phyloP scores from a whole-genome alignment of 148 eudicot species.

The Diospyros lotus region DNA sequence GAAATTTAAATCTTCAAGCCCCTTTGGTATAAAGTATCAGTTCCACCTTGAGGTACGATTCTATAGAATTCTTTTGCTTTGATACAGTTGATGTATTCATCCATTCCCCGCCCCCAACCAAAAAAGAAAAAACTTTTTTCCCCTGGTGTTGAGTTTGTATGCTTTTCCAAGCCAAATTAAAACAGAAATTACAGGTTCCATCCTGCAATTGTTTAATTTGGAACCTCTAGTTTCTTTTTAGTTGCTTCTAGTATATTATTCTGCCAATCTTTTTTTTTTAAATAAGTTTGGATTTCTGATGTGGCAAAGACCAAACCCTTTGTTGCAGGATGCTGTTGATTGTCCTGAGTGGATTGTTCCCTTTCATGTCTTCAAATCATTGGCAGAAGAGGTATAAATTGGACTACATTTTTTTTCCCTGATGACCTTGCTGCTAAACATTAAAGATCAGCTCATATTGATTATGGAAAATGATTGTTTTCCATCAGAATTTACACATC shows the following conservation, averaged over 20 bases:
- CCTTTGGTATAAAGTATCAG: conserved; percentile 90
- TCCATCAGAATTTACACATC: background rate
- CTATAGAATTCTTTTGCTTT: background rate
- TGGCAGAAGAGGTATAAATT: conserved; percentile 86
- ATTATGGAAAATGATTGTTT: background rate
- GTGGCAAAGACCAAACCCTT: background rate
- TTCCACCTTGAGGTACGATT: conserved; percentile 87
- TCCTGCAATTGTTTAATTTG: background rate
- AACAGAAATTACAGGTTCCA: background rate
- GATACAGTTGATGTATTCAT: background rate
- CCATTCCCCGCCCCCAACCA: background rate
- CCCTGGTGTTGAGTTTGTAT: background rate
- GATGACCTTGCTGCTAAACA: background rate
- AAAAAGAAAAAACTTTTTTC: too few relatives aligned
- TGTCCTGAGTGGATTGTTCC: conserved; percentile 99
- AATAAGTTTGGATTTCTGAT: background rate
- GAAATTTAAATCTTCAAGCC: conserved; percentile 86
- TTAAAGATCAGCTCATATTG: background rate
- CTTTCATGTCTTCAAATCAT: conserved; percentile 71
- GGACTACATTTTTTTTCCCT: background rate
- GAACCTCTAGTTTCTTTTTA: background rate
- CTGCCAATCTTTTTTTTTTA: background rate
- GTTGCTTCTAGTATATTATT: too few relatives aligned
- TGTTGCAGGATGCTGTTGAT: conserved; percentile 93
- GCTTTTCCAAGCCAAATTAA: background rate